Conservation (phyloP, 2,329 filamentous ascomycete genomes). For the Aspergillus fumigatus region DNA sequence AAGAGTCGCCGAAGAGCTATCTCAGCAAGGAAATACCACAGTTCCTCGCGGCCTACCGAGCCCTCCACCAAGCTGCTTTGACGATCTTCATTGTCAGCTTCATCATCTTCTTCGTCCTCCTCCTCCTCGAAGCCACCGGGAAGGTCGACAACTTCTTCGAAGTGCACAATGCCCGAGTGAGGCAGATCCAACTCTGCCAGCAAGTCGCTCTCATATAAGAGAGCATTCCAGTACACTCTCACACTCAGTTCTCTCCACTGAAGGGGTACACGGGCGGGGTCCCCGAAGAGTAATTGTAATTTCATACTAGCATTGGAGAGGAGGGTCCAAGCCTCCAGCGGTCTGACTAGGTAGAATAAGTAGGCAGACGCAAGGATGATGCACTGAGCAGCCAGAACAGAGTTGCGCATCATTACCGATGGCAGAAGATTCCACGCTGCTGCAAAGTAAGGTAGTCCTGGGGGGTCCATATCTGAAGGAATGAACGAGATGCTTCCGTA, state of each 20-base stretch:
- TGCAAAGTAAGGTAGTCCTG: constrained; percentile 73
- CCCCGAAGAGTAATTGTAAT: constrained; percentile 71
- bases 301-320: constrained; percentile 78
- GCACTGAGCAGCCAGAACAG: constrained; percentile 72
- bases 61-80: constrained; percentile 40
- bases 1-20: constrained; percentile 73
- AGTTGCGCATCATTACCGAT: constrained; percentile 74
- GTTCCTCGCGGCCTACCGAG: constrained; percentile 65
- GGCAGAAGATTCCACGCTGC: constrained; percentile 75
- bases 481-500: constrained; percentile 72
- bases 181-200: constrained; percentile 75
- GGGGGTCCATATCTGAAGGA: constrained; percentile 64
- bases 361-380: constrained; percentile 78
- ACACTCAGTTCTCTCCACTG: constrained; percentile 69
- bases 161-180: constrained; percentile 76
- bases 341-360: constrained; percentile 75
- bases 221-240: constrained; percentile 77
- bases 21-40: constrained; percentile 83
- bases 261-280: constrained; percentile 64
- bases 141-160: constrained; percentile 73
- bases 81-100: constrained; percentile 5
- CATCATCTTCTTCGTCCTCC: constrained; percentile 46
- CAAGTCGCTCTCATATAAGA: constrained; percentile 76
- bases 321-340: constrained; percentile 77
- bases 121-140: constrained; percentile 69